Base-by-base conservation (phyloP, 2,329 filamentous ascomycete genomes). In the Pestalotiopsis sp. region DNA sequence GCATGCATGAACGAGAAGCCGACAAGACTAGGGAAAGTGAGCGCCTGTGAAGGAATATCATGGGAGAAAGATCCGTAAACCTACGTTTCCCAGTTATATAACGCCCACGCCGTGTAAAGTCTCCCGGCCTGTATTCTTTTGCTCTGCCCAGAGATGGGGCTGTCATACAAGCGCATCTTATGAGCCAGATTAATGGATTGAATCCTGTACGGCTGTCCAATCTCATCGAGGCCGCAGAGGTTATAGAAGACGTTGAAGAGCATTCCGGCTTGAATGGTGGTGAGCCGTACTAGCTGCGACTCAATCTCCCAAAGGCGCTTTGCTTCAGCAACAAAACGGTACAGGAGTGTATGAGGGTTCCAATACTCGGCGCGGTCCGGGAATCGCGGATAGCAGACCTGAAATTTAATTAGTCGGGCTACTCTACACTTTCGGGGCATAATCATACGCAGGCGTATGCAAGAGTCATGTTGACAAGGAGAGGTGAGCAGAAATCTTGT, bases 391-490 rank as follows among this genome's bases (percentile, higher is more conserved):
- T 76, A 74, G 69, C 74, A 75, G 60, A 76, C 74, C 79, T 80
- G 23, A 3, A n/a, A n/a, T 9, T 39, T 2, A 17, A 11, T 63
- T 20, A 63, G 60, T 23, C 2, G 13, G 23, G 23, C 12, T 23
- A 27, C 23, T 59, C 25, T 12, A 59, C 5, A 59, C 11, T 52
- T 31, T 6, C 23, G 64, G 11, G 17, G 31, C n/a, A 17, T 60
- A 7, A 71, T 78, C 68, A 5, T 77, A 82, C 81, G 62, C 77
- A 82, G 67, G 78, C 75, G 23, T 78, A 71, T 9, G 79, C 78
- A 45, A 83, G 75, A 12, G 80, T 52, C 1, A 76, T 70, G 45
- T 83, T 84, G 63, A 82, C 80, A 3, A 84, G 75, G 0, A 84
- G 72, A 7, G 76, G 66, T 0, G 82, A 83, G 69, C 82, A 83